Percentiles rank a stretch among this genome's conserved stretches.
Evolutionary conservation across 768 basidiomycete species (phyloP).

Genomic region (Hygrocybe punicea): DNA sequence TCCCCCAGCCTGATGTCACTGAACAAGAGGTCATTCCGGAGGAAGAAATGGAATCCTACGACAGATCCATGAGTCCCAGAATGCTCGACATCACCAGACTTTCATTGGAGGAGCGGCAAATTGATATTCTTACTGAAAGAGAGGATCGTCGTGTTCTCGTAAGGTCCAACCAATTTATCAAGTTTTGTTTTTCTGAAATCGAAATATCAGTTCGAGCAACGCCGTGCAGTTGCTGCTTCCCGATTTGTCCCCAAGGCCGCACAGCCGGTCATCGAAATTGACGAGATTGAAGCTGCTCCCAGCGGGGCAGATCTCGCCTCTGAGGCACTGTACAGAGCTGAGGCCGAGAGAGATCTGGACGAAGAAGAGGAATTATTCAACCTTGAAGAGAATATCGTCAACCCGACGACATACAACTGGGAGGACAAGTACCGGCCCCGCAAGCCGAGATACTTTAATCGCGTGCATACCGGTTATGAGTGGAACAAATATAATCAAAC

Average conservation of each 20-base stretch:
- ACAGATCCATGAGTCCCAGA: constrained; percentile 82
- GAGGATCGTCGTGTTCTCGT: constrained; percentile 68
- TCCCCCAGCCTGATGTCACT: constrained; percentile 26
- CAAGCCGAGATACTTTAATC: constrained; percentile 97
- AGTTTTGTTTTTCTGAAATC: constrained; percentile 7
- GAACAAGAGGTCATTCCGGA: constrained; percentile 37
- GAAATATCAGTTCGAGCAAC: constrained; percentile 62
- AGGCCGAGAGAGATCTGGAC: constrained; percentile 89
- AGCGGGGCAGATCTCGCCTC: constrained; percentile 76
- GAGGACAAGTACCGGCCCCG: constrained; percentile 97
- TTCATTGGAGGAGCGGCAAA: constrained; percentile 71
- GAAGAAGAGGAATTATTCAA: constrained; percentile 97
- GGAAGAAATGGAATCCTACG: constrained; percentile 78
- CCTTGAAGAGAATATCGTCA: constrained; percentile 80
- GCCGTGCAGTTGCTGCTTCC: constrained; percentile 77
- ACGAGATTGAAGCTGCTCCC: constrained; percentile 51
- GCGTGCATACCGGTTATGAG: constrained; percentile 98
- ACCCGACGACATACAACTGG: constrained; percentile 91
- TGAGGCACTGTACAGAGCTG: constrained; percentile 86
- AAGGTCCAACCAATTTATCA: constrained; percentile 23
- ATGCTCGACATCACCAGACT: constrained; percentile 69
- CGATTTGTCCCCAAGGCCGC: constrained; percentile 80
- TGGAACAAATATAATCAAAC: constrained; percentile 99
- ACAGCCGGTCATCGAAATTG: constrained; percentile 56
- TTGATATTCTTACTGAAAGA: constrained; percentile 68